These are phyloP conservation scores for Paraconiothyrium brasiliense DNA, from an alignment of 2,329 filamentous ascomycete genomes.

Conservation along the genomic window DNA sequence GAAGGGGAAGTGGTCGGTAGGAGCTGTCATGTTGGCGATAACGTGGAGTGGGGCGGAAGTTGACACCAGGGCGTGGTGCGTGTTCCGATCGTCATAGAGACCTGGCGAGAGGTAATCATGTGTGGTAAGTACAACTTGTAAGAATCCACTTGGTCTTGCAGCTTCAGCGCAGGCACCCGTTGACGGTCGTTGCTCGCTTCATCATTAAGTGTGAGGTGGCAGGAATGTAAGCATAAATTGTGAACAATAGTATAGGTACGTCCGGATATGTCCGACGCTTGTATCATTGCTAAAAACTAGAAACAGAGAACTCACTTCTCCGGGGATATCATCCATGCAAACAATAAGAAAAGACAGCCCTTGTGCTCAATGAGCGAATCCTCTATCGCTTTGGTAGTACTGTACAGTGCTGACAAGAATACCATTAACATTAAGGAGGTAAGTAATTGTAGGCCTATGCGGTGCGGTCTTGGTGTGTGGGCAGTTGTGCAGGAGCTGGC, in stretches of 20 bases:
- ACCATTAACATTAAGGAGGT: slow-evolving; percentile 5
- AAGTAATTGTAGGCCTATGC: slow-evolving; percentile 1
- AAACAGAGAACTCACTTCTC: not conserved
- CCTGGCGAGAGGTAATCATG: not conserved
- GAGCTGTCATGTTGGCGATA: not conserved
- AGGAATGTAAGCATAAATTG: too few species aligned
- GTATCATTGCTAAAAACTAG: not conserved
- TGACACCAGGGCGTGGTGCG: not conserved
- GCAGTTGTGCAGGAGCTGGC: slow-evolving; percentile 7
- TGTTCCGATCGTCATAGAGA: not conserved
- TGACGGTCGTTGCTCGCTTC: too few species aligned
- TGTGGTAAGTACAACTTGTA: not conserved
- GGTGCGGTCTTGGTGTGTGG: slow-evolving; percentile 9
- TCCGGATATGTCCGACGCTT: too few species aligned
- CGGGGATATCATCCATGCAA: slow-evolving; percentile 13
- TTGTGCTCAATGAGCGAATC: not conserved
- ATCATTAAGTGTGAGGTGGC: too few species aligned
- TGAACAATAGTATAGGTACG: too few species aligned
- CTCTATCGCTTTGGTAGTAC: not conserved
- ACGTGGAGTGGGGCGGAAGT: not conserved
- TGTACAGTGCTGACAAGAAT: not conserved
- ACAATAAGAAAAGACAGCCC: not conserved
- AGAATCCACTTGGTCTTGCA: not conserved
- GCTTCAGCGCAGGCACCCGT: too few species aligned
- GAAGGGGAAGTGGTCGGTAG: not conserved